Conservation (phyloP, 177 flowering plant genomes). For the Vitis hybrid region DNA sequence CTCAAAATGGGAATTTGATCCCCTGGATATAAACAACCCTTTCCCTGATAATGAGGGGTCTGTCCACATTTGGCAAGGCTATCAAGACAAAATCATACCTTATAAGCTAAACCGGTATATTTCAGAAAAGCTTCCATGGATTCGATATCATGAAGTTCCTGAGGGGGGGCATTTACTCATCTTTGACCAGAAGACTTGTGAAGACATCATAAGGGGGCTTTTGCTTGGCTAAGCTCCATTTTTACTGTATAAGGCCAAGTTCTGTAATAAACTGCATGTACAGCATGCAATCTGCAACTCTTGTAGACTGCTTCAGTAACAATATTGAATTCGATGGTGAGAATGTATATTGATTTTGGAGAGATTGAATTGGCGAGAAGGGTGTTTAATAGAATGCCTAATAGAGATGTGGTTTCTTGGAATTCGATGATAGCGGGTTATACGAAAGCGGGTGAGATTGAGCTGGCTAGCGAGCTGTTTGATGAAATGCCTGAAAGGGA, state of each 20-base stretch:
- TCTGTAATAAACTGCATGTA: neutral
- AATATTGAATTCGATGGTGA: conserved; percentile 21
- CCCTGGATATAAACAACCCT: conserved; percentile 39
- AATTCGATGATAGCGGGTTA: conserved; percentile 34
- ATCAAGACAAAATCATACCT: conserved; percentile 37
- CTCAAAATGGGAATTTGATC: conserved; percentile 54
- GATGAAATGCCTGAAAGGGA: conserved; percentile 39
- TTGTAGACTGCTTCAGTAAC: too few relatives aligned
- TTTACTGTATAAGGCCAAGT: neutral
- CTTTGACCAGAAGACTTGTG: conserved; percentile 18
- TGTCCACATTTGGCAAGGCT: conserved; percentile 52
- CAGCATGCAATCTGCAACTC: too few relatives aligned
- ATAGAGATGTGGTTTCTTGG: neutral
- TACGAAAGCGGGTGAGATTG: conserved; percentile 27
- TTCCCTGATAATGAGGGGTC: conserved; percentile 30
- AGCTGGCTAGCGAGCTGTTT: conserved; percentile 21
- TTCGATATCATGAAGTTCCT: conserved; percentile 42
- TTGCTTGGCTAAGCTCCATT: conserved; percentile 24
- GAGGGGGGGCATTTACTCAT: conserved; percentile 39
- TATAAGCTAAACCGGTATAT: conserved; percentile 23
- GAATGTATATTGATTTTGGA: conserved; percentile 32
- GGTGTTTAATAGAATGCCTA: too few relatives aligned
- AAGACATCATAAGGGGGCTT: conserved; percentile 39
- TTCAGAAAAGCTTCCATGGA: conserved; percentile 38
- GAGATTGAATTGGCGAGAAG: conserved; percentile 18